These are phyloP conservation scores for Sordariomycetes sp. DNA, from an alignment of 2,329 filamentous ascomycete species.

Conservation along the genomic window DNA sequence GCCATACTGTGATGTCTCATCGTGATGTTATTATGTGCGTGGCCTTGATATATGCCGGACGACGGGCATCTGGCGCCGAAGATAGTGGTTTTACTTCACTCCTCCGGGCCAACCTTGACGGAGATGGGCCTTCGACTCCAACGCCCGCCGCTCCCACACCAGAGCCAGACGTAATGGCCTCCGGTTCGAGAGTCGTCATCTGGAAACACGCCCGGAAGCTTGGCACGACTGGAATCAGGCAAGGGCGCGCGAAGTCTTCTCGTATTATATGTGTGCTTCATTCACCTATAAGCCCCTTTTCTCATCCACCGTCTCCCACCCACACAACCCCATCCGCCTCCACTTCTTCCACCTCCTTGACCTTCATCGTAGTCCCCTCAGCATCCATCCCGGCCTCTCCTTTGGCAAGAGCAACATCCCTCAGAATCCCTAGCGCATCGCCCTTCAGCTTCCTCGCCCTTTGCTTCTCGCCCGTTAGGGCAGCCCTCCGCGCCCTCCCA, in stretches of 20 bases:
- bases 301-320: background rate
- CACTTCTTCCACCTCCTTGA: background rate
- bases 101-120: too few species aligned
- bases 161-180: too few species aligned
- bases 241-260: too few species aligned
- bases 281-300: background rate
- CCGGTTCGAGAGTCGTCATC: too few species aligned
- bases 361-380: background rate
- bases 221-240: too few species aligned
- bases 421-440: background rate
- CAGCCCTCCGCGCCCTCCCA: background rate
- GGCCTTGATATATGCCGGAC: too few species aligned
- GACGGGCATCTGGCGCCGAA: too few species aligned
- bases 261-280: too few species aligned
- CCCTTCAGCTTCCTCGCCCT: background rate
- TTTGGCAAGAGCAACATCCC: background rate
- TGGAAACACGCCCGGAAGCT: too few species aligned
- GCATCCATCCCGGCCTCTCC: conserved; percentile 1
- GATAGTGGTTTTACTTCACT: too few species aligned
- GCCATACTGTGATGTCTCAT: background rate
- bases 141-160: too few species aligned
- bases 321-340: background rate
- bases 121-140: too few species aligned
- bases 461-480: background rate
- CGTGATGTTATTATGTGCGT: background rate